These are phyloP conservation scores for Chlorella sp. DNA, from an alignment of 139 green algal species.

Conservation along the genomic window DNA sequence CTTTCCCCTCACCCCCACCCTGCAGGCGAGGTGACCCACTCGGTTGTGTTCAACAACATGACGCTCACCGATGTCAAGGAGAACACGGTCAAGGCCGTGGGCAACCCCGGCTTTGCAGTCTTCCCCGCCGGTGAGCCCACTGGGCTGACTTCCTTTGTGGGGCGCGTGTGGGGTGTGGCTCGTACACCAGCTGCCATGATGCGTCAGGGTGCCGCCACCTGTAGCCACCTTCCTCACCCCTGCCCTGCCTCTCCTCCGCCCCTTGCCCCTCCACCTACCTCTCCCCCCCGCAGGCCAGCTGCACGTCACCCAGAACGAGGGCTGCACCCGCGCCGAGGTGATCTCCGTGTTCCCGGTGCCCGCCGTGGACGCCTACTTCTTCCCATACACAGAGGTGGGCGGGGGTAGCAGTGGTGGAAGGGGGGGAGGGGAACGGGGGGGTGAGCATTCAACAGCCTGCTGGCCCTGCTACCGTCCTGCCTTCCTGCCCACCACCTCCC, in stretches of 20 bases:
- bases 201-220: neutral
- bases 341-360: neutral
- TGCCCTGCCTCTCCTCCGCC: neutral
- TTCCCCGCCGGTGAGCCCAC: neutral
- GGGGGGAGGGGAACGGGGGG: too few species aligned
- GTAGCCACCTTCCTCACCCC: neutral
- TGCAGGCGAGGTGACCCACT: conserved; percentile 2
- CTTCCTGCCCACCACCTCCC: neutral
- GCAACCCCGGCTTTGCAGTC: conserved; percentile 5
- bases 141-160: neutral
- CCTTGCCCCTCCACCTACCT: neutral
- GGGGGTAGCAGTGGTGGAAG: neutral
- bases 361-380: neutral
- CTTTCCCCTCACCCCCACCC: neutral
- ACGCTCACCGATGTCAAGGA: conserved; percentile 11
- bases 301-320: conserved; percentile 29
- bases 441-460: neutral
- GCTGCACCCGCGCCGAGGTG: neutral
- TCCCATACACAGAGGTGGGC: conserved; percentile 3
- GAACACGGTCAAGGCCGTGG: neutral
- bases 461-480: too few species aligned
- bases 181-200: neutral
- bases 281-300: neutral
- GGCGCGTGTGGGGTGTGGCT: neutral
- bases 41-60: neutral